Percentiles rank a stretch among this genome's conserved stretches.
These are phyloP conservation scores for Gloeophyllum trabeum DNA, from an alignment of 768 basidiomycete species.

Conservation along the genomic window DNA sequence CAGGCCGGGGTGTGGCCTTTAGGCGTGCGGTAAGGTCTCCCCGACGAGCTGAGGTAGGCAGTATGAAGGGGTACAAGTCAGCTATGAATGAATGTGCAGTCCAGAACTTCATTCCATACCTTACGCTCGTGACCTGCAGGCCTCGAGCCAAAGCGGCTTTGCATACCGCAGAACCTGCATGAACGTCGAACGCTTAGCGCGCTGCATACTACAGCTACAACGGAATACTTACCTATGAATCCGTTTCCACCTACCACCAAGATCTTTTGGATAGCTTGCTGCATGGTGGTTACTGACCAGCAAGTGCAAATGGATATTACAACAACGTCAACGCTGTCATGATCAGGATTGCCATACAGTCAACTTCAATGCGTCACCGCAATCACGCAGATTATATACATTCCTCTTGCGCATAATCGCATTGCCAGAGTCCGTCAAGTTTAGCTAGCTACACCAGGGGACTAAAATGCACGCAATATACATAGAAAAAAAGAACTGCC, in stretches of 20 bases:
- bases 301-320: not conserved
- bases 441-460: constrained; percentile 4
- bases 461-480: too few species aligned
- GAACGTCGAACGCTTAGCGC: too few species aligned
- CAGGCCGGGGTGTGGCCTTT: constrained; percentile 87
- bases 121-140: constrained; percentile 82
- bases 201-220: constrained; percentile 90
- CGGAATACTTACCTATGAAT: constrained; percentile 64
- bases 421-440: not conserved
- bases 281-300: constrained; percentile 3
- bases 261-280: constrained; percentile 37
- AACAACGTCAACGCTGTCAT: too few species aligned
- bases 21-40: constrained; percentile 75
- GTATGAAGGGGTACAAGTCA: not conserved
- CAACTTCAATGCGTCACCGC: too few species aligned
- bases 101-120: constrained; percentile 29
- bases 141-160: constrained; percentile 78
- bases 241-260: constrained; percentile 99
- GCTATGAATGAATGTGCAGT: not conserved
- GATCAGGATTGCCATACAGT: too few species aligned
- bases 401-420: not conserved
- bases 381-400: constrained; percentile 1
- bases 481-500: too few species aligned
- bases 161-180: constrained; percentile 90
- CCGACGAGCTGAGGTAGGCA: constrained; percentile 60